phyloP scores from a whole-genome alignment of 2,329 filamentous ascomycete species.

The Alternaria novae-zelandiae region DNA sequence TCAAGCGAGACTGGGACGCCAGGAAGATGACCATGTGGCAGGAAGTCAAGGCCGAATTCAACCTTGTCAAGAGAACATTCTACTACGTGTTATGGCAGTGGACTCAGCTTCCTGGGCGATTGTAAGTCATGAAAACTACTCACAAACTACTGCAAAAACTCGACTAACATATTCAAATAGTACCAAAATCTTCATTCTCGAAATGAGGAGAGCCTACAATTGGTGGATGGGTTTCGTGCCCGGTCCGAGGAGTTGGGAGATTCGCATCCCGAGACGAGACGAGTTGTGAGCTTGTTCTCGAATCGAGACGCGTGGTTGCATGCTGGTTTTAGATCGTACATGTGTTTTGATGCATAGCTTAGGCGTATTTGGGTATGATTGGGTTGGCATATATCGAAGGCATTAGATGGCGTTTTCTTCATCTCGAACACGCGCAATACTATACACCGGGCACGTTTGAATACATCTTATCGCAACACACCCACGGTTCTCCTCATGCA shows the following conservation, averaged over 20 bases:
- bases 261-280: slow-evolving; percentile 44
- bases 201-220: slow-evolving; percentile 63
- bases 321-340: not conserved
- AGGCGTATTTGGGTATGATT: not conserved
- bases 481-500: not conserved
- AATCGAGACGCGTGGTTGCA: not conserved
- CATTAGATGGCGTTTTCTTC: not conserved
- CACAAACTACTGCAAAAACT: not conserved
- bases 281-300: slow-evolving; percentile 29
- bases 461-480: not conserved
- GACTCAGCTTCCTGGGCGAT: slow-evolving; percentile 68
- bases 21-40: slow-evolving; percentile 60
- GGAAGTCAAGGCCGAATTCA: slow-evolving; percentile 68
- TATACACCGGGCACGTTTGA: not conserved
- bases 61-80: slow-evolving; percentile 66
- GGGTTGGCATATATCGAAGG: not conserved
- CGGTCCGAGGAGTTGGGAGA: slow-evolving; percentile 62
- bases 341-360: slow-evolving; percentile 20
- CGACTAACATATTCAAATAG: slow-evolving; percentile 41
- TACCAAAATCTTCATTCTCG: slow-evolving; percentile 60
- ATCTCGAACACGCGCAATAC: not conserved
- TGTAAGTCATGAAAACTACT: slow-evolving; percentile 62
- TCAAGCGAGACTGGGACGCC: slow-evolving; percentile 49
- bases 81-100: slow-evolving; percentile 74
- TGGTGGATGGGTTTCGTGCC: slow-evolving; percentile 70